Conservation (phyloP, 805 yeast species). For the Yarrowia sp. region DNA sequence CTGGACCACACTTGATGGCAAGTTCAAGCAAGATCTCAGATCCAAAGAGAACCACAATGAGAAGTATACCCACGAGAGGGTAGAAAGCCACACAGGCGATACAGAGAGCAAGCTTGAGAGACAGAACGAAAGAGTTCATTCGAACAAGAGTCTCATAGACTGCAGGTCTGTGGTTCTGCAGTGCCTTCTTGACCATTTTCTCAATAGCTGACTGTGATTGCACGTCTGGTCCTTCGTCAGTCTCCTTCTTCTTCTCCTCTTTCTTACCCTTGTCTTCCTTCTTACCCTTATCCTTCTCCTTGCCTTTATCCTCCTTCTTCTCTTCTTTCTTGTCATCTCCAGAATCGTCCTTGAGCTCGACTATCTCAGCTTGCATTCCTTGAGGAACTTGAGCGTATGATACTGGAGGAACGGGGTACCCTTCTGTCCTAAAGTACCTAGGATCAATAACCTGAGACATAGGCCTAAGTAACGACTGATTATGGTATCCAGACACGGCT, state of each 20-base stretch:
- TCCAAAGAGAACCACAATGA: constrained; percentile 25
- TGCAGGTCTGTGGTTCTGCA: constrained; percentile 21
- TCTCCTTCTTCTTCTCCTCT: constrained; percentile 2
- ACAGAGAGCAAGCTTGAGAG: constrained; percentile 24
- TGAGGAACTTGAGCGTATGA: constrained; percentile 1
- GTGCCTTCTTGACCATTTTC: constrained; percentile 1
- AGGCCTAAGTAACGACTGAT: constrained; percentile 17
- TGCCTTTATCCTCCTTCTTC: neutral
- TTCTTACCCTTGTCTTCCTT: neutral
- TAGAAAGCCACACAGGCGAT: constrained; percentile 13
- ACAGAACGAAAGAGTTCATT: constrained; percentile 20
- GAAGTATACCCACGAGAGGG: constrained; percentile 11
- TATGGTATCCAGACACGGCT: constrained; percentile 5
- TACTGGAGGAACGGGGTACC: constrained; percentile 15
- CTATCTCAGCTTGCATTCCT: constrained; percentile 18
- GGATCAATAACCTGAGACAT: constrained; percentile 15
- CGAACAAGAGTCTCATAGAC: constrained; percentile 24
- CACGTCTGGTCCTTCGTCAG: no score
- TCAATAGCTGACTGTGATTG: constrained; percentile 2
- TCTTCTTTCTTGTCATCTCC: neutral
- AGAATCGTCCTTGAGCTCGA: constrained; percentile 23
- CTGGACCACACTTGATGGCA: constrained; percentile 21
- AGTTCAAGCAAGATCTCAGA: constrained; percentile 33
- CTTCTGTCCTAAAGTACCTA: constrained; percentile 7
- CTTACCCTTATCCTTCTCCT: neutral